Conservation (phyloP, 2,329 filamentous ascomycete genomes). For the Xylariales sp. region DNA sequence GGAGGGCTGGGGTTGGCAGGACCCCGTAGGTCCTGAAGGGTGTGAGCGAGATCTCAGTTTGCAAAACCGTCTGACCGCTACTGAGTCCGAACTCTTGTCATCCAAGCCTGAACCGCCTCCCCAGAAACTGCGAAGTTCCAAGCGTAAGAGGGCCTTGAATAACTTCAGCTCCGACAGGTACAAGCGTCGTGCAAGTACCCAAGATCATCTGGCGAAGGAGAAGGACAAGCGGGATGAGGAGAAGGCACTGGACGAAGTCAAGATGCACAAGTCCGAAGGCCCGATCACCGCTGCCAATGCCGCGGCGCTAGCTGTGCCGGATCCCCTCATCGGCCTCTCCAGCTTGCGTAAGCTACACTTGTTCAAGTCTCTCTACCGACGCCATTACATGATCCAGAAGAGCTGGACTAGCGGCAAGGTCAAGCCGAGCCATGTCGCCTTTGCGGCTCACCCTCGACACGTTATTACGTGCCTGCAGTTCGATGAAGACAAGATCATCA, state of each 20-base stretch:
- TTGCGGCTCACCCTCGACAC: conserved; percentile 92
- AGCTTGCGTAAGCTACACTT: conserved; percentile 81
- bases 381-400: conserved; percentile 84
- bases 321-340: conserved; percentile 74
- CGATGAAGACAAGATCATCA: conserved; percentile 96
- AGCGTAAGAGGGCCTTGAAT: conserved; percentile 51
- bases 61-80: conserved; percentile 45
- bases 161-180: conserved; percentile 43
- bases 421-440: conserved; percentile 87
- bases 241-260: conserved; percentile 32
- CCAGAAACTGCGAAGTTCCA: conserved; percentile 43
- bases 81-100: conserved; percentile 45
- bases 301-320: conserved; percentile 76
- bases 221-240: conserved; percentile 19
- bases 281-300: conserved; percentile 83
- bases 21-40: conserved; percentile 69
- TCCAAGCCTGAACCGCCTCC: conserved; percentile 36
- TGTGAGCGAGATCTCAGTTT: conserved; percentile 77
- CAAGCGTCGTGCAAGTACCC: conserved; percentile 48
- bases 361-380: conserved; percentile 93
- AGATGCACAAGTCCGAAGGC: conserved; percentile 64
- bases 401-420: conserved; percentile 87
- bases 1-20: conserved; percentile 98
- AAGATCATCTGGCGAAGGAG: conserved; percentile 31
- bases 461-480: conserved; percentile 98